Evolutionary conservation across 768 basidiomycete species (phyloP).

Genomic region (Kwoniella sp.): DNA sequence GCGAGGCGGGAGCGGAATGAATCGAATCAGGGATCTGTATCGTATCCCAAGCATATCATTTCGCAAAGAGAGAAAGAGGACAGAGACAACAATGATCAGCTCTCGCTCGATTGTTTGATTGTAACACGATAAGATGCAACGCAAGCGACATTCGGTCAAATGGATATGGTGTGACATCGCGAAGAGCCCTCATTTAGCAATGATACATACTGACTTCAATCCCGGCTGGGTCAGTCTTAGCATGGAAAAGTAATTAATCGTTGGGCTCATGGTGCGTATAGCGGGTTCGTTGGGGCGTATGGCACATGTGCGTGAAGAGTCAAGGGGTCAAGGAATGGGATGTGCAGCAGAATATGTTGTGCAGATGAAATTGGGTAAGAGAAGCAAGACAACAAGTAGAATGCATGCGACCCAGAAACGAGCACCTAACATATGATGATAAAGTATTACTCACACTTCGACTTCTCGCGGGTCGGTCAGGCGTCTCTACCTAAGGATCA

Average conservation of each 20-base stretch:
- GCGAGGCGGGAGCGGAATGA: constrained; percentile 1
- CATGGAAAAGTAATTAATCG: constrained; percentile 54
- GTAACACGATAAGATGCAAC: neutral
- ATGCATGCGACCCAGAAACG: neutral
- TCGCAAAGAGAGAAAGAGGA: neutral
- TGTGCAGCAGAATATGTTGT: no score
- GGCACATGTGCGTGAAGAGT: neutral
- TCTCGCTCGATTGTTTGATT: constrained; percentile 35
- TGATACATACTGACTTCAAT: constrained; percentile 44
- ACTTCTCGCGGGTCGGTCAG: no score
- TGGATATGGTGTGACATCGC: neutral
- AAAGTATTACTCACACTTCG: neutral
- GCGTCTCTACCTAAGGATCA: neutral
- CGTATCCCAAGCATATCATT: no score
- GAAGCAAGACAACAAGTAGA: neutral
- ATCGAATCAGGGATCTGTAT: constrained; percentile 6
- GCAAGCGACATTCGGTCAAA: neutral
- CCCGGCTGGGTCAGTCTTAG: constrained; percentile 53
- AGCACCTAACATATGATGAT: neutral
- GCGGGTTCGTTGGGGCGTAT: neutral
- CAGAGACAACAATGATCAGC: constrained; percentile 10
- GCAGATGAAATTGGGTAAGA: constrained; percentile 1
- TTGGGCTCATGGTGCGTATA: constrained; percentile 22
- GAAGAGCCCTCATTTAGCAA: constrained; percentile 21
- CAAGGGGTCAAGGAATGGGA: neutral